Percentiles rank a stretch among this genome's conserved stretches.
These are phyloP conservation scores for Stellera chamaejasme DNA, from an alignment of 345 rosid species.

Conservation along the genomic window DNA sequence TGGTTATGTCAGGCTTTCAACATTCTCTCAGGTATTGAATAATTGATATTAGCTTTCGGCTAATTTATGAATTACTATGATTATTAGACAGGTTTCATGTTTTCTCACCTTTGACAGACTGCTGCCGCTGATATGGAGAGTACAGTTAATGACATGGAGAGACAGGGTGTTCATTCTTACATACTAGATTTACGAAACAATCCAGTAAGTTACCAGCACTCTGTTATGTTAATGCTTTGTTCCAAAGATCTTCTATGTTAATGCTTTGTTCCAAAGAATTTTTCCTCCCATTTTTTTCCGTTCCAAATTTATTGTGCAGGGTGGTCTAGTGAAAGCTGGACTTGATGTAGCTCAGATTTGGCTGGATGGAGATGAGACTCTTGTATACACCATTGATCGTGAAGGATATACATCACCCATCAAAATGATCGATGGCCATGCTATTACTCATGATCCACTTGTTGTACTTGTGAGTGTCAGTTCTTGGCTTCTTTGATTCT, in stretches of 20 bases:
- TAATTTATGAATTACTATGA: neutral
- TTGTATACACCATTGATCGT: constrained; percentile 77
- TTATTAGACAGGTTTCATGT: neutral
- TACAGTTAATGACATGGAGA: constrained; percentile 69
- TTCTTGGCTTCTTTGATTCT: neutral
- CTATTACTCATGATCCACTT: constrained; percentile 81
- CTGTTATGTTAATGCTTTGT: neutral
- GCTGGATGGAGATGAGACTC: constrained; percentile 89
- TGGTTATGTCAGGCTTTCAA: constrained; percentile 66
- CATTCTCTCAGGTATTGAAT: constrained; percentile 69
- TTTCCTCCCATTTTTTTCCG: neutral
- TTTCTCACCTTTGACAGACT: constrained; percentile 33
- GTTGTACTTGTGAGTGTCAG: constrained; percentile 69
- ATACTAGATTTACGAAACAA: constrained; percentile 82
- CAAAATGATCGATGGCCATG: constrained; percentile 70
- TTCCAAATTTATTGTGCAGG: constrained; percentile 29
- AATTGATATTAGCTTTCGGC: neutral
- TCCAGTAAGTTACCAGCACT: constrained; percentile 36
- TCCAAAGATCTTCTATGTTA: neutral
- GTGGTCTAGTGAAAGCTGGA: constrained; percentile 86
- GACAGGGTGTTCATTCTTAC: constrained; percentile 66
- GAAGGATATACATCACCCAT: constrained; percentile 71
- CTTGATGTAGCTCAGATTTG: constrained; percentile 88
- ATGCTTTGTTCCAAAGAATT: neutral
- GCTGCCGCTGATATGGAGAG: constrained; percentile 74